These are phyloP conservation scores for Venturiaceae sp. DNA, from an alignment of 2,329 filamentous ascomycete genomes.

Conservation along the genomic window DNA sequence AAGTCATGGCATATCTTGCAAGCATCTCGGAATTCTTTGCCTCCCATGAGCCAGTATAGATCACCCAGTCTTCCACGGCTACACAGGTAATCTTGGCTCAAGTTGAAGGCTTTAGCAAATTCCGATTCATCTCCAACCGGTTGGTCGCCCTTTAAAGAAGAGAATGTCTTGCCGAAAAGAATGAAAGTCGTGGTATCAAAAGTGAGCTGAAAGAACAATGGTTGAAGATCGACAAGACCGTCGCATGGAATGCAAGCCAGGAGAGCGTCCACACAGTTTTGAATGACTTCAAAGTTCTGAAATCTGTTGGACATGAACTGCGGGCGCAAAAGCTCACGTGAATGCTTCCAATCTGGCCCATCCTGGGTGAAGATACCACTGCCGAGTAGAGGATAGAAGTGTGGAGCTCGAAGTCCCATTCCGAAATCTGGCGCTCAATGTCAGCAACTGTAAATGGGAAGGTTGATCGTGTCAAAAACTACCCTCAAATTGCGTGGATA, in stretches of 20 bases:
- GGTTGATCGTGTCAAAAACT: background rate
- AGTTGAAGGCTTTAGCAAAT: background rate
- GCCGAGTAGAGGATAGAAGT: background rate
- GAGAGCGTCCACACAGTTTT: background rate
- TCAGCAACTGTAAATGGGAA: background rate
- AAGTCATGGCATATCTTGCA: background rate
- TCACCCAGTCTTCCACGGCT: background rate
- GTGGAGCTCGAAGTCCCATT: background rate
- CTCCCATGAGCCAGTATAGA: background rate
- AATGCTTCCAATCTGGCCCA: background rate
- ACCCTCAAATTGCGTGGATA: background rate
- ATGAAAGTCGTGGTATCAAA: background rate
- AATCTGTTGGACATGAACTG: background rate
- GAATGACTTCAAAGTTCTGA: background rate
- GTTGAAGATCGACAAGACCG: background rate
- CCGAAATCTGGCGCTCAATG: background rate
- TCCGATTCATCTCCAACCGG: background rate
- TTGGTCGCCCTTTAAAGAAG: background rate
- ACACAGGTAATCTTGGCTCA: background rate
- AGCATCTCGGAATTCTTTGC: background rate
- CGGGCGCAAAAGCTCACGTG: background rate
- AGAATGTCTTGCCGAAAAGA: background rate
- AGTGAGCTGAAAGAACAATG: background rate
- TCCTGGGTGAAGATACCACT: slow-evolving; percentile 6
- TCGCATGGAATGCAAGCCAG: background rate